These are phyloP conservation scores for Calonectria montana DNA, from an alignment of 2,329 filamentous ascomycete species.

Conservation along the genomic window DNA sequence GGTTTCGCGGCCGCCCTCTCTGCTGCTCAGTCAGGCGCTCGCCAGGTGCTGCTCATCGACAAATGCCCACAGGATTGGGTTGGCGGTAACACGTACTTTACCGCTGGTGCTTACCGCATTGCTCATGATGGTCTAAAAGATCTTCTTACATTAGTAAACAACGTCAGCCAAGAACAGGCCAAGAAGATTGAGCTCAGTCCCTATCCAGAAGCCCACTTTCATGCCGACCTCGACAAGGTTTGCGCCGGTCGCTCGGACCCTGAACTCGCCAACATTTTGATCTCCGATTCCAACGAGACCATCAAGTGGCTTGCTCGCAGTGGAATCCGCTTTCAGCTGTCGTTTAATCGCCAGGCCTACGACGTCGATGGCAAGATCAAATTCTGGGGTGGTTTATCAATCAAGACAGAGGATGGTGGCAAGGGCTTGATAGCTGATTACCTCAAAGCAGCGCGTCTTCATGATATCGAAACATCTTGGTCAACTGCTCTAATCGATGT, in stretches of 20 bases:
- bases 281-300: slow-evolving; percentile 61
- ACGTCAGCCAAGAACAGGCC: slow-evolving; percentile 59
- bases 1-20: slow-evolving; percentile 71
- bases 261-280: slow-evolving; percentile 58
- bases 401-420: slow-evolving; percentile 66
- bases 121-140: slow-evolving; percentile 66
- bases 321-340: slow-evolving; percentile 68
- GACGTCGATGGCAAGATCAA: slow-evolving; percentile 69
- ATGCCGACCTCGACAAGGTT: slow-evolving; percentile 66
- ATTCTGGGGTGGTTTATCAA: slow-evolving; percentile 72
- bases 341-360: slow-evolving; percentile 75
- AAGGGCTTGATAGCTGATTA: slow-evolving; percentile 68
- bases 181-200: slow-evolving; percentile 66
- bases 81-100: slow-evolving; percentile 74
- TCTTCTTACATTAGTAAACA: slow-evolving; percentile 71
- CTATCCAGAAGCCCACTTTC: slow-evolving; percentile 67
- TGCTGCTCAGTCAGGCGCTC: slow-evolving; percentile 60
- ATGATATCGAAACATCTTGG: slow-evolving; percentile 59
- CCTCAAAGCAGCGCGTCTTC: slow-evolving; percentile 52
- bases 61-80: slow-evolving; percentile 69
- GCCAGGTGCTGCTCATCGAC: slow-evolving; percentile 66
- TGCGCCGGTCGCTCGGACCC: slow-evolving; percentile 65
- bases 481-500: slow-evolving; percentile 54
- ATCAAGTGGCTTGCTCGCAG: slow-evolving; percentile 67
- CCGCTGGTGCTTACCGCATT: slow-evolving; percentile 72